Base-by-base conservation (phyloP, 495 filamentous ascomycete species). In the Hyaloscypha finlandica region DNA sequence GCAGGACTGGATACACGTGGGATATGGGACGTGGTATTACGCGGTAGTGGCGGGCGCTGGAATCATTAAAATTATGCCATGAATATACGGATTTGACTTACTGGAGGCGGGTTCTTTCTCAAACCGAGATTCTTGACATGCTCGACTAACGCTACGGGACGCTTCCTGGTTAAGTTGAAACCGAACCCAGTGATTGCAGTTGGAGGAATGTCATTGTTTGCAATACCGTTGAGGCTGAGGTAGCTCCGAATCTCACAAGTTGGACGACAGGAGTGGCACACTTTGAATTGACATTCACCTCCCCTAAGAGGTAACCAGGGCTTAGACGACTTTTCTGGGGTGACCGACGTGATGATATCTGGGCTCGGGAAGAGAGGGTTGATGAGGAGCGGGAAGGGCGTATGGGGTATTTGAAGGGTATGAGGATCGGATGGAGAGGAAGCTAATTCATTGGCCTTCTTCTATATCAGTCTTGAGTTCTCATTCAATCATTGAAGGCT, bases 241-340 rank as follows among this genome's bases (percentile, higher is more conserved):
- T 72, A 86, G 4, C 80, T 73, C 54, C 84, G 81, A 11, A 82
- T 76, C 22, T 70, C 68, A 14, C 75, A 79, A 35, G 72, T 75
- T 33, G 76, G 77, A 20, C 81, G 78, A 68, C 88, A 90, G 20
- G 33, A 39, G 20, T 79, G 80, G 69, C 87, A 90, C 66, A 78
- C 78, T 56, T 75, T 83, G 71, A 77, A 83, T 61, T 76, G 78
- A 70, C 87, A 90, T 63, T 83, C 81, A 1, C 68, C 52, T 0
- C 68, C 55, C 31, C 62, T n/a, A 54, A 68, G 54, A 35, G 81
- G 77, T 60, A 83, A 65, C 82, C 80, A 81, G 16, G 42, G 42
- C 16, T 48, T 48, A 4, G 42, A 39, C 53, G 45, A 30, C 29
- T 52, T 22, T 62, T 6, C 19, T 16, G 30, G 25, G 2, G 32